A percentile compares a stretch with the other conserved stretches of the same genome.
Evolutionary conservation across 1,284 basidiomycete species (phyloP).

Genomic region (Phaffia rhodozyma): DNA sequence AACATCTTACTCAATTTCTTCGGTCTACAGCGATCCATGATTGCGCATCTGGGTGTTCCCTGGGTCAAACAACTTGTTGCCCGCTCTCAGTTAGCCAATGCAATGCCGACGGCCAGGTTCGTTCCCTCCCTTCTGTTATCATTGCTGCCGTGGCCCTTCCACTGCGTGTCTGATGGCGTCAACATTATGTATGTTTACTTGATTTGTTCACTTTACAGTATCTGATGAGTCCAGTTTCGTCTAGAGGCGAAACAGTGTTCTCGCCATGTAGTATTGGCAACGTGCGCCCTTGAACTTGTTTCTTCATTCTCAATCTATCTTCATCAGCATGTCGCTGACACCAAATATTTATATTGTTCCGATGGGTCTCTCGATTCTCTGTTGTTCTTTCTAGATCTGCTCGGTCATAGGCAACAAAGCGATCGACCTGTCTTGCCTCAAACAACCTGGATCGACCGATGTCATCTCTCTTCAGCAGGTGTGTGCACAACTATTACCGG

Average conservation of each 20-base stretch:
- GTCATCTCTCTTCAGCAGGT: constrained; percentile 23
- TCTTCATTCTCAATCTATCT: no score
- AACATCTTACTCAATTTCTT: background rate
- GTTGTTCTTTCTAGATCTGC: constrained; percentile 9
- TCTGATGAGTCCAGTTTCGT: constrained; percentile 72
- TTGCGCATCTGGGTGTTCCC: constrained; percentile 54
- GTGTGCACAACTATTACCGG: background rate
- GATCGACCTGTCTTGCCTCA: constrained; percentile 50
- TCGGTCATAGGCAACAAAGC: constrained; percentile 26
- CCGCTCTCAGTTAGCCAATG: constrained; percentile 53
- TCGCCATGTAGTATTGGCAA: constrained; percentile 75
- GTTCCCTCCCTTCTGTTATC: background rate
- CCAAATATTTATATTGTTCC: background rate
- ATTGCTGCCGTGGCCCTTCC: background rate
- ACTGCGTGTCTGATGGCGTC: background rate
- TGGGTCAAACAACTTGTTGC: constrained; percentile 50
- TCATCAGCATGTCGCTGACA: background rate
- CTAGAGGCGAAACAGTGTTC: constrained; percentile 53
- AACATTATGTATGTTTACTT: no score
- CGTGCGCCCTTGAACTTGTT: constrained; percentile 46
- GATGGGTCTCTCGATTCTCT: background rate
- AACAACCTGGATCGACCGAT: constrained; percentile 39
- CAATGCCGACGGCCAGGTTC: constrained; percentile 43
- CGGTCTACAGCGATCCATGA: constrained; percentile 67
- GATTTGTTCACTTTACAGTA: constrained; percentile 36